Evolutionary conservation across 768 basidiomycete species (phyloP).

Genomic region (Amanita pallidorosea): DNA sequence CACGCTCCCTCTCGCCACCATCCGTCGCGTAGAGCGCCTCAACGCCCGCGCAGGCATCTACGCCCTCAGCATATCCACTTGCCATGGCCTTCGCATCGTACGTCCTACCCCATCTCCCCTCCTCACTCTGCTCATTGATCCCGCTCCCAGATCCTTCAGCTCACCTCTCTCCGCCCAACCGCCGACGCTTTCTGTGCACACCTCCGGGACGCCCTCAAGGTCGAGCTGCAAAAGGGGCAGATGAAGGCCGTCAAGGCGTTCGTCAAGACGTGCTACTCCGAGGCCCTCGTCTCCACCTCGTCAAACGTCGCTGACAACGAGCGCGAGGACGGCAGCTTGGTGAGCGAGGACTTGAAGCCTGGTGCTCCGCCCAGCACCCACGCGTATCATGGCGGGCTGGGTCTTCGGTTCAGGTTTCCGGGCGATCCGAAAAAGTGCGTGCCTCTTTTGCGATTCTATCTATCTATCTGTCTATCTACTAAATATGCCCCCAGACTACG

Average conservation of each 20-base stretch:
- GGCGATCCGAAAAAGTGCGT: conserved; percentile 85
- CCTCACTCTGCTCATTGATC: background rate
- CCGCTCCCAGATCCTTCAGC: conserved; percentile 65
- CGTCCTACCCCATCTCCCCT: conserved; percentile 16
- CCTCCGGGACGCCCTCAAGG: conserved; percentile 81
- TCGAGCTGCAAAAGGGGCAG: conserved; percentile 78
- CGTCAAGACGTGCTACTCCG: conserved; percentile 89
- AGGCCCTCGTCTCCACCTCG: conserved; percentile 60
- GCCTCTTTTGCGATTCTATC: background rate
- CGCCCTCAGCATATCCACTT: conserved; percentile 87
- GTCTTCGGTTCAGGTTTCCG: conserved; percentile 79
- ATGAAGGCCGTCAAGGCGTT: conserved; percentile 93
- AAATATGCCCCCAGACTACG: conserved; percentile 42
- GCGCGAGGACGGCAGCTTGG: conserved; percentile 57
- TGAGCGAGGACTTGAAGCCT: conserved; percentile 37
- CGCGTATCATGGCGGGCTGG: conserved; percentile 70
- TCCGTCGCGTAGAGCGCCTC: conserved; percentile 87
- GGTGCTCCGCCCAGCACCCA: conserved; percentile 15
- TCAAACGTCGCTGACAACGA: conserved; percentile 53
- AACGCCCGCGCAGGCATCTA: conserved; percentile 93
- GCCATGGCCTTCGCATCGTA: conserved; percentile 93
- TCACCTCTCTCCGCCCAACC: conserved; percentile 87
- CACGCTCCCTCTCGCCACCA: conserved; percentile 84
- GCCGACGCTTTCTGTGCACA: conserved; percentile 89
- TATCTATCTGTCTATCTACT: conserved; percentile 4